Conservation (phyloP, 257 asterid species). For the Gynochthodes officinalis region DNA sequence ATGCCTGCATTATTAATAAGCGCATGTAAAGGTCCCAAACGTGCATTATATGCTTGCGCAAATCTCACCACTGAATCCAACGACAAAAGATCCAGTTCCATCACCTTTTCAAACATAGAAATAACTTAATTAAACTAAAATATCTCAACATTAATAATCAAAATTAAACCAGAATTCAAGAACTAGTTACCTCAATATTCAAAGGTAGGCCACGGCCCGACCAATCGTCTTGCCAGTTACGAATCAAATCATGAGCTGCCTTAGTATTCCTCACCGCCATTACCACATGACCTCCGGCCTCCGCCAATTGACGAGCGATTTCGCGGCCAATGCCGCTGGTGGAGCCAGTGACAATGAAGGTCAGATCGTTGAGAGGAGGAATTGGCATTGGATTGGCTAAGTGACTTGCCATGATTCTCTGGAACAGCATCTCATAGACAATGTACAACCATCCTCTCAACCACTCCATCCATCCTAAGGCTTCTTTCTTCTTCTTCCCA, state of each 20-base stretch:
- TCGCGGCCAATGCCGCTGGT: conserved; percentile 97
- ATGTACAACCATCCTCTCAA: conserved; percentile 67
- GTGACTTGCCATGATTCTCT: conserved; percentile 91
- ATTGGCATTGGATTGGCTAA: conserved; percentile 80
- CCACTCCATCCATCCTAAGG: conserved; percentile 92
- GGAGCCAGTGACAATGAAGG: conserved; percentile 89
- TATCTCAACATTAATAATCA: not conserved
- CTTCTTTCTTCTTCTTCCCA: conserved; percentile 50
- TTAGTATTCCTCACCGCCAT: conserved; percentile 91
- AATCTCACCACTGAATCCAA: conserved; percentile 84
- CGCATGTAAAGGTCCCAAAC: conserved; percentile 64
- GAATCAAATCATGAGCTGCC: conserved; percentile 70
- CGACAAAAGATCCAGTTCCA: conserved; percentile 93
- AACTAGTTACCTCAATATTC: conserved; percentile 63
- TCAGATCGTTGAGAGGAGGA: conserved; percentile 71
- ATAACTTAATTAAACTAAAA: not conserved
- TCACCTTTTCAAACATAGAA: conserved; percentile 39
- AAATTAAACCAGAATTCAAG: not conserved
- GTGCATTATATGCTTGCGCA: conserved; percentile 83
- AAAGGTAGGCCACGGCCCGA: conserved; percentile 83
- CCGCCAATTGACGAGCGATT: conserved; percentile 93
- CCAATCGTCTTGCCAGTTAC: conserved; percentile 82
- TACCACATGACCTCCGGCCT: conserved; percentile 89
- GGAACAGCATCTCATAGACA: conserved; percentile 78
- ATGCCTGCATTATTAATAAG: conserved; percentile 95